Evolutionary conservation across 257 asterid genomes (phyloP).

Genomic region (Nicotiana noctiflora): DNA sequence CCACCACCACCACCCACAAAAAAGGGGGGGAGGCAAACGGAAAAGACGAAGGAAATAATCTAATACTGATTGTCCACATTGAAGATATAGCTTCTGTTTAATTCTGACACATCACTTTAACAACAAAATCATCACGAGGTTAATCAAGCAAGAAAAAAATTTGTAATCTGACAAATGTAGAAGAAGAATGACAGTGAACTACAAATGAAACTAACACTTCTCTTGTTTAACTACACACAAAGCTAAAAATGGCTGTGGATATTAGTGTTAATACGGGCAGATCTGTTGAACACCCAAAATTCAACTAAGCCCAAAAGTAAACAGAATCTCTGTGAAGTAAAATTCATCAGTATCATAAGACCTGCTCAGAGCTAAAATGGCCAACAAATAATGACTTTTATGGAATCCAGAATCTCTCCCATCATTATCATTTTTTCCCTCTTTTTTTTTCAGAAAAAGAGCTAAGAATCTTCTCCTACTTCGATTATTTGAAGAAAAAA

Average conservation of each 20-base stretch:
- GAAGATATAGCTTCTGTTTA: neutral
- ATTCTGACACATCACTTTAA: neutral
- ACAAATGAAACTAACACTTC: too few relatives aligned
- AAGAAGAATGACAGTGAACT: neutral
- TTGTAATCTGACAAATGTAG: neutral
- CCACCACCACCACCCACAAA: too few relatives aligned
- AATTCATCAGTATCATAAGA: neutral
- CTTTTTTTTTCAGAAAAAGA: too few relatives aligned
- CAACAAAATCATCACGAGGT: neutral
- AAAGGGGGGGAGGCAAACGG: too few relatives aligned
- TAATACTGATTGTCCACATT: neutral
- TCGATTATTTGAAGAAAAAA: neutral
- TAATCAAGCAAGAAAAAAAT: neutral
- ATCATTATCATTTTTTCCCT: too few relatives aligned
- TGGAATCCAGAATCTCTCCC: too few relatives aligned
- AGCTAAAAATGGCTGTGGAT: neutral
- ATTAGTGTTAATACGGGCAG: neutral
- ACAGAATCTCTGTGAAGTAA: neutral
- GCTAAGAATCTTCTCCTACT: neutral
- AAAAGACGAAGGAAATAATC: neutral
- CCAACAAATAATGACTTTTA: neutral
- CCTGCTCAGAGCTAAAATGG: neutral
- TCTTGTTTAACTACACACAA: too few relatives aligned
- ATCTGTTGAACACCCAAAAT: neutral
- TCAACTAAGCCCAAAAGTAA: neutral